Evolutionary conservation across 768 basidiomycete species (phyloP).

Genomic region (Stropharia rugosoannulata): DNA sequence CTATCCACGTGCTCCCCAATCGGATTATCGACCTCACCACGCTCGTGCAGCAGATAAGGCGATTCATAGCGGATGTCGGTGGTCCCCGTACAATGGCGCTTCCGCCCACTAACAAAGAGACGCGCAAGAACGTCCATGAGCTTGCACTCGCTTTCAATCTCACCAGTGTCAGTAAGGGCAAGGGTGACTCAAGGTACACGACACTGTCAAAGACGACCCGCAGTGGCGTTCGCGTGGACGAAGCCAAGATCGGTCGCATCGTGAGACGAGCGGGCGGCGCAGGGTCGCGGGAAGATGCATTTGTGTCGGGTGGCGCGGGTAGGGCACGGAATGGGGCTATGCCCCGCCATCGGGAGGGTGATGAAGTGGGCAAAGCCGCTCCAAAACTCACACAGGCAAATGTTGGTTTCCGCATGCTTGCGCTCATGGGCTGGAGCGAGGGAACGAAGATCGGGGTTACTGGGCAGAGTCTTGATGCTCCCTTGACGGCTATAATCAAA

Average conservation of each 20-base stretch:
- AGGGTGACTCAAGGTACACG: constrained; percentile 70
- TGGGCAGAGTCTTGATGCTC: constrained; percentile 62
- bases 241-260: constrained; percentile 54
- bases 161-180: constrained; percentile 76
- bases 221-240: constrained; percentile 54
- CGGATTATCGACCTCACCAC: constrained; percentile 63
- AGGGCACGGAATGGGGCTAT: constrained; percentile 21
- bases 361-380: constrained; percentile 85
- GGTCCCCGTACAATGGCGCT: constrained; percentile 57
- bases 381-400: constrained; percentile 81
- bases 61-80: constrained; percentile 61
- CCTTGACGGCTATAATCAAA: constrained; percentile 84
- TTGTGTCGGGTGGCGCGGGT: constrained; percentile 31
- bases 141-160: constrained; percentile 77
- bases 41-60: constrained; percentile 68
- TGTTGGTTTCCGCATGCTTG: constrained; percentile 84
- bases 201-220: constrained; percentile 68
- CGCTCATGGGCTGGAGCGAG: constrained; percentile 90
- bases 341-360: constrained; percentile 74
- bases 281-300: constrained; percentile 32
- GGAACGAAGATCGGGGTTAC: constrained; percentile 72
- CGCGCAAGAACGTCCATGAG: constrained; percentile 74
- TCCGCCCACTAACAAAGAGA: constrained; percentile 76
- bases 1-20: constrained; percentile 41
- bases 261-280: constrained; percentile 35